Evolutionary conservation across 225 moss, liverwort and hornwort genomes (phyloP), one percentile per base, ranked within the genome.

Genomic region (Neckera pumila): DNA sequence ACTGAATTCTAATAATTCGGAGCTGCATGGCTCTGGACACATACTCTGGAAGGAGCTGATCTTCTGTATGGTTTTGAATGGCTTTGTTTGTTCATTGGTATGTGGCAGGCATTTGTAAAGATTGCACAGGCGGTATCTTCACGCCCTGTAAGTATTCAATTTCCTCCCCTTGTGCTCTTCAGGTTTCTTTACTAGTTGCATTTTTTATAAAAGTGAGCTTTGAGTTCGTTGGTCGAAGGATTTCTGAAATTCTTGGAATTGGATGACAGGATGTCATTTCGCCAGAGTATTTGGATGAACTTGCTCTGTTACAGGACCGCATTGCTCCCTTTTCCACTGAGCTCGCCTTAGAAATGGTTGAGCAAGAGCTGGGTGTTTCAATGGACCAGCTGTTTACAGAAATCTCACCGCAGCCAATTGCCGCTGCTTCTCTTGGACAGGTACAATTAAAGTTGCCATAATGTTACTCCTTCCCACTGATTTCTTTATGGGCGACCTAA

Each of bases 351-450:
- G 90, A 91, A 84, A 98, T 97, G 9, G 94, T 98, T 86, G 97
- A 98, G 90, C 91, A 95, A 85, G 98, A 98, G 86, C 94, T 98
- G 67, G 98, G 97, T 84, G 95, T 98, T 76, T 92, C 98, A 30
- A 95, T 97, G 66, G 97, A 98, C 59, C 89, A 92, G 82, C 86
- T 98, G 53, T 98, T 98, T 81, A 94, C 97, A 18, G 98, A 98
- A 89, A 98, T 98, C 76, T 97, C 98, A 73, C 97, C 97, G 40
- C 95, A 96, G 88, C 98, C 98, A 81, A 87, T 97, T 86, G 97
- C 98, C 62, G 98, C 98, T 87, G 98, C 98, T 70, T 98, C 98
- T 88, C 94, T 98, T 85, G 98, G 98, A 83, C 97, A 98, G 97
- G 98, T 98, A 90, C 34, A 54, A 80, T 54, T 51, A 21, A 25